Percentiles rank a stretch among this genome's conserved stretches.
phyloP scores from a whole-genome alignment of 2,329 filamentous ascomycete genomes.

The Xylaria sp. region DNA sequence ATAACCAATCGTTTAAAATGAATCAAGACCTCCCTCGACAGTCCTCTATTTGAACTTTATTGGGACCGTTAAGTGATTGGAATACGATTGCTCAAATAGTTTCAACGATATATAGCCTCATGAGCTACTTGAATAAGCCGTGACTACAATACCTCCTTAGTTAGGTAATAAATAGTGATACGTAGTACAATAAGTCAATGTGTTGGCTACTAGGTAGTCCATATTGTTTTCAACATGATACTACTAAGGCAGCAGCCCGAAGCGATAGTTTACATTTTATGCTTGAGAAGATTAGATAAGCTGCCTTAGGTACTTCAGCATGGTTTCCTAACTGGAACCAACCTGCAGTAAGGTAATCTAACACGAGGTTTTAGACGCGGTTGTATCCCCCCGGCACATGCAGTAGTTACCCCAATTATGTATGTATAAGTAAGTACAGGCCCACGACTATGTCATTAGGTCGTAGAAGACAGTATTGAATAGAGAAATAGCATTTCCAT shows the following conservation, averaged over 20 bases:
- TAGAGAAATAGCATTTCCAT: not conserved
- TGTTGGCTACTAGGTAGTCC: too few species aligned
- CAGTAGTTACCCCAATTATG: not conserved
- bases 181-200: too few species aligned
- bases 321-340: constrained; percentile 9
- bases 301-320: not conserved
- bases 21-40: not conserved
- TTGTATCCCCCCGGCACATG: constrained; percentile 25
- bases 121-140: too few species aligned
- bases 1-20: not conserved
- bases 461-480: not conserved
- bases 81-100: not conserved
- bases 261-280: too few species aligned
- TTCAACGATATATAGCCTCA: too few species aligned
- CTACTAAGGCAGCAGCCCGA: too few species aligned
- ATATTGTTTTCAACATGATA: too few species aligned
- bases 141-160: too few species aligned
- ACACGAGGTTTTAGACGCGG: constrained; percentile 32
- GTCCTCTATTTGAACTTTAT: not conserved
- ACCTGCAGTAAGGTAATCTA: constrained; percentile 22
- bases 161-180: too few species aligned
- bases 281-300: too few species aligned
- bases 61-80: not conserved
- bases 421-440: not conserved
- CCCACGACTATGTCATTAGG: too few species aligned